Percentiles rank a stretch among this genome's conserved stretches.
phyloP scores from a whole-genome alignment of 257 asterid species.

The Euphrasia confusa region DNA sequence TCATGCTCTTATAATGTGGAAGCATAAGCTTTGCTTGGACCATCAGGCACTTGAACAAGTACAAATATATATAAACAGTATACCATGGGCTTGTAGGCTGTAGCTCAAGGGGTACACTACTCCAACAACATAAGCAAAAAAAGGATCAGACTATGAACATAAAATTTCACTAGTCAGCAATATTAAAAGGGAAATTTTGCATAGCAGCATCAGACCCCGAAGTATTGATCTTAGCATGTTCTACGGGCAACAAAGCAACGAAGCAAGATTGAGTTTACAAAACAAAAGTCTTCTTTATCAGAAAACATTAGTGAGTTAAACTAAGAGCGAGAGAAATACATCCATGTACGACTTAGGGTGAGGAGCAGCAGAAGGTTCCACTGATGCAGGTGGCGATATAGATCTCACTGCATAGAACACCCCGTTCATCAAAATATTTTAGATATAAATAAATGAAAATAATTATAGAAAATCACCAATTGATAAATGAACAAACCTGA shows the following conservation, averaged over 20 bases:
- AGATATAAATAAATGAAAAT: background rate
- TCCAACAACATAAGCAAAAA: too few species aligned
- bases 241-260: background rate
- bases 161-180: background rate
- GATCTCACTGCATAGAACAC: slow-evolving; percentile 57
- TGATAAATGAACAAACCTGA: slow-evolving; percentile 53
- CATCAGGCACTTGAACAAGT: background rate
- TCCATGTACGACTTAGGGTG: slow-evolving; percentile 87
- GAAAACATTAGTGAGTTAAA: background rate
- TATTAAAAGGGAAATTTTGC: too few species aligned
- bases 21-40: slow-evolving; percentile 8
- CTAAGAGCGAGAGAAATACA: slow-evolving; percentile 37
- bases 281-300: background rate
- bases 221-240: too few species aligned
- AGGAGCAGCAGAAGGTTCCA: slow-evolving; percentile 66
- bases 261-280: background rate
- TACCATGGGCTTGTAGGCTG: too few species aligned
- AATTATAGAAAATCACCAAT: slow-evolving; percentile 6
- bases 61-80: too few species aligned
- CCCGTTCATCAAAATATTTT: slow-evolving; percentile 15
- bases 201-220: too few species aligned
- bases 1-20: background rate
- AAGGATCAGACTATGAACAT: background rate
- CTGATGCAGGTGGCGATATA: slow-evolving; percentile 58
- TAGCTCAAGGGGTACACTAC: too few species aligned